A percentile compares a stretch with the other conserved stretches of the same genome.
Conservation (phyloP, 805 yeast genomes). For the Brettanomyces anomalus region DNA sequence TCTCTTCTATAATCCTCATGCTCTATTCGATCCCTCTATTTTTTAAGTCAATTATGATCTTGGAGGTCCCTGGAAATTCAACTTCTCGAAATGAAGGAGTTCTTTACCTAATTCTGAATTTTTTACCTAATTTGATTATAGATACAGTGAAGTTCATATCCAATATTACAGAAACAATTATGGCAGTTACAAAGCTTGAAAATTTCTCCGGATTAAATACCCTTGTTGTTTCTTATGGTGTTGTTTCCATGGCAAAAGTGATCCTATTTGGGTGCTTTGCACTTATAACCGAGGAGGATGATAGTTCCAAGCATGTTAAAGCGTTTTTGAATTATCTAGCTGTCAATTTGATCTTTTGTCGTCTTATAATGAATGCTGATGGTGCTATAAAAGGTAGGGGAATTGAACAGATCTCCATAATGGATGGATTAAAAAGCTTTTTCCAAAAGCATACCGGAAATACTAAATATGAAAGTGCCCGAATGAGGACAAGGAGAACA, state of each 20-base stretch:
- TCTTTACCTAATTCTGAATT: conserved; percentile 10
- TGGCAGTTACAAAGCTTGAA: background rate
- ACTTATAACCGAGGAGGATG: conserved; percentile 21
- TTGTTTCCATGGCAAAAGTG: conserved; percentile 21
- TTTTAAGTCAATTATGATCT: conserved; percentile 11
- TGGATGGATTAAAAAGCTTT: conserved; percentile 15
- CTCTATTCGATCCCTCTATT: conserved; percentile 18
- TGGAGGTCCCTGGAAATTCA: background rate
- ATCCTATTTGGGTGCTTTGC: conserved; percentile 20
- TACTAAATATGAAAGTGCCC: conserved; percentile 11
- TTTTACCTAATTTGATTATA: conserved; percentile 2
- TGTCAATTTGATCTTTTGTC: conserved; percentile 18
- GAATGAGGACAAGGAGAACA: conserved; percentile 13
- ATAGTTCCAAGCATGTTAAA: conserved; percentile 19
- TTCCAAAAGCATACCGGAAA: conserved; percentile 10
- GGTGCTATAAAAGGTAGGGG: background rate
- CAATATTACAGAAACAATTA: too few relatives aligned
- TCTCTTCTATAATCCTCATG: conserved; percentile 10
- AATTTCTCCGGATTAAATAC: conserved; percentile 2
- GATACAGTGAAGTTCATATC: background rate
- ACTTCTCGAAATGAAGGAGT: conserved; percentile 10
- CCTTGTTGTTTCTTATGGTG: conserved; percentile 15
- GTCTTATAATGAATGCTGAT: conserved; percentile 18
- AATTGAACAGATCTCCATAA: conserved; percentile 3
- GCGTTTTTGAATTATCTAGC: conserved; percentile 18